Evolutionary conservation across 2,329 filamentous ascomycete species (phyloP).

Genomic region (Microdochium nivale): DNA sequence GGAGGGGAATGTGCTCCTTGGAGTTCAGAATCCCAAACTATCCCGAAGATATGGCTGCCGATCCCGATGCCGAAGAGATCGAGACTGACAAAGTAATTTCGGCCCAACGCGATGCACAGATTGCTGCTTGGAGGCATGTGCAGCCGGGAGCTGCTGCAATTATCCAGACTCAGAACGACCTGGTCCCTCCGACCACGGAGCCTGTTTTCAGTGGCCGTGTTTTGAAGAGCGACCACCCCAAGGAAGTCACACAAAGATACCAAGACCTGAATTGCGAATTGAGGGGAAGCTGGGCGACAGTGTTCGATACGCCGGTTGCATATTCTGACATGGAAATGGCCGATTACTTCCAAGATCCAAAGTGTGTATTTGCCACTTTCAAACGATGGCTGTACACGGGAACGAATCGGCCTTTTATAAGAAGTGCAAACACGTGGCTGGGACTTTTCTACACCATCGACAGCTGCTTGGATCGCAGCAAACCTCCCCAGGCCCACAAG

Average conservation of each 20-base stretch:
- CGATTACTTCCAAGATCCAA: conserved; percentile 19
- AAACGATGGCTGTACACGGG: conserved; percentile 24
- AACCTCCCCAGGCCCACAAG: conserved; percentile 7
- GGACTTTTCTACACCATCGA: conserved; percentile 44
- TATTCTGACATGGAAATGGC: conserved; percentile 32
- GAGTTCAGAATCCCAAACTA: conserved; percentile 28
- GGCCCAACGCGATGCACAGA: conserved; percentile 1
- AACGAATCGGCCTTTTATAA: conserved; percentile 5
- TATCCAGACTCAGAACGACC: neutral
- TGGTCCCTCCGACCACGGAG: neutral
- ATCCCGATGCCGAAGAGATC: conserved; percentile 23
- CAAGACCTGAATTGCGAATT: neutral
- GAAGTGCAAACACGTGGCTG: conserved; percentile 24
- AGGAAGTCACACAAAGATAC: neutral
- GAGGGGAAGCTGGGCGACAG: conserved; percentile 6
- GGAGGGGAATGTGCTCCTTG: conserved; percentile 16
- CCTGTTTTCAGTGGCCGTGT: neutral
- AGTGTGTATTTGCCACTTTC: conserved; percentile 18
- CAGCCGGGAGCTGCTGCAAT: neutral
- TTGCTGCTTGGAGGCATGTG: neutral
- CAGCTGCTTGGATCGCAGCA: conserved; percentile 22
- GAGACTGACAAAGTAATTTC: conserved; percentile 5
- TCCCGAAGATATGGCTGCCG: conserved; percentile 18
- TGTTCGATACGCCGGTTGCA: conserved; percentile 31
- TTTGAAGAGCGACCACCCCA: neutral